Percentiles rank a stretch among this genome's conserved stretches.
These are phyloP conservation scores for Pythium monospermum DNA, from an alignment of 352 stramenopile genomes.

Conservation along the genomic window DNA sequence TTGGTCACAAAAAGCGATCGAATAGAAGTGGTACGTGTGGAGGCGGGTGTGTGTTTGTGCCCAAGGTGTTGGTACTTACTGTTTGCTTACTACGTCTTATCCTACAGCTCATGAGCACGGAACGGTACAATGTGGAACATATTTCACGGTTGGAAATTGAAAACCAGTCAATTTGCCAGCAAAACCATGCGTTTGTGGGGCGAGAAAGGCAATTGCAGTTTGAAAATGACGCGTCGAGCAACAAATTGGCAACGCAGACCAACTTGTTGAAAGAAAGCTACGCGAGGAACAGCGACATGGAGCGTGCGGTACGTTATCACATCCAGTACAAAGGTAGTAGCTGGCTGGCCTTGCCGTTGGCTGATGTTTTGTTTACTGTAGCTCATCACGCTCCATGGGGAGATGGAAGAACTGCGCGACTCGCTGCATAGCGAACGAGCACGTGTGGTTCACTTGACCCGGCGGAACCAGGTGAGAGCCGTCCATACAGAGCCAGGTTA, in stretches of 20 bases:
- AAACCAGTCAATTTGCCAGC: constrained; percentile 32
- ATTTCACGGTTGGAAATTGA: constrained; percentile 37
- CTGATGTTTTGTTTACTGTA: constrained; percentile 6
- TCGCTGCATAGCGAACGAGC: constrained; percentile 29
- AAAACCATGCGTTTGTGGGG: constrained; percentile 21
- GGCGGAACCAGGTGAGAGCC: constrained; percentile 25
- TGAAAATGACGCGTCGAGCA: constrained; percentile 18
- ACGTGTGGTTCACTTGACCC: constrained; percentile 27
- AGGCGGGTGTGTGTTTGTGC: not conserved
- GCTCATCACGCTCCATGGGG: constrained; percentile 21
- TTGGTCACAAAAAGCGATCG: constrained; percentile 15
- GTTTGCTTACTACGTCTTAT: not conserved
- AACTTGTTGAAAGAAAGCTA: constrained; percentile 8
- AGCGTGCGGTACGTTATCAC: constrained; percentile 22
- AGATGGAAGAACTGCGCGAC: constrained; percentile 37
- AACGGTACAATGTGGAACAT: constrained; percentile 34
- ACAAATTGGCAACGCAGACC: constrained; percentile 15
- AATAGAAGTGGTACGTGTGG: constrained; percentile 24
- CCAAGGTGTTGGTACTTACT: not conserved
- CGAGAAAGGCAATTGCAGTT: constrained; percentile 19
- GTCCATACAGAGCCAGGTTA: no score
- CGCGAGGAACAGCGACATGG: constrained; percentile 14
- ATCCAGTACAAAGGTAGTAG: no score
- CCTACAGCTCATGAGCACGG: constrained; percentile 26
- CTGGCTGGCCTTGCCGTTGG: no score